phyloP scores from a whole-genome alignment of 2,329 filamentous ascomycete species.

The Exophiala sideris region DNA sequence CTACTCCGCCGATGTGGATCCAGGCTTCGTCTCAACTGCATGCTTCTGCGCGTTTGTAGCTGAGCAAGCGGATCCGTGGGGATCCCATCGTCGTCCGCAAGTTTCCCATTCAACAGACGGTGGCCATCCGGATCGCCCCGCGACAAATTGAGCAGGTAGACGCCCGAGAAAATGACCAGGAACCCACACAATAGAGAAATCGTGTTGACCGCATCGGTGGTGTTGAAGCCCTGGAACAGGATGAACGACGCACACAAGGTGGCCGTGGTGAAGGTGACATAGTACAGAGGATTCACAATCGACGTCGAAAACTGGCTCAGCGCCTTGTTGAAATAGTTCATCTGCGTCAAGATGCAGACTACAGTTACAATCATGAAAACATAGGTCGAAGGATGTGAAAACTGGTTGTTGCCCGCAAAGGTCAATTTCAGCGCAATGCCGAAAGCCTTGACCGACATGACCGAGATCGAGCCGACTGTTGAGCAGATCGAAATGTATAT shows the following conservation, averaged over 20 bases:
- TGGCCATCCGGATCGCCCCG: slow-evolving; percentile 82
- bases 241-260: slow-evolving; percentile 94
- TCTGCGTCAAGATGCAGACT: slow-evolving; percentile 95
- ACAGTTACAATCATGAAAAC: slow-evolving; percentile 91
- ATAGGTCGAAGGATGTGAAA: slow-evolving; percentile 90
- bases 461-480: slow-evolving; percentile 91
- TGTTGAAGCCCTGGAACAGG: slow-evolving; percentile 94
- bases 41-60: slow-evolving; percentile 84
- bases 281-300: slow-evolving; percentile 95
- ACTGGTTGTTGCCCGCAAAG: slow-evolving; percentile 89
- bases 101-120: slow-evolving; percentile 58
- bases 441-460: slow-evolving; percentile 99
- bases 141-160: slow-evolving; percentile 95
- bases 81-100: slow-evolving; percentile 65
- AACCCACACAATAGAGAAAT: slow-evolving; percentile 91
- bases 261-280: slow-evolving; percentile 94
- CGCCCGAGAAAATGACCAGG: slow-evolving; percentile 88
- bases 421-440: slow-evolving; percentile 97
- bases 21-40: slow-evolving; percentile 75
- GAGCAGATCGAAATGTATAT: slow-evolving; percentile 98
- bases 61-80: slow-evolving; percentile 90
- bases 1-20: slow-evolving; percentile 53
- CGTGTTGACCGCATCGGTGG: slow-evolving; percentile 84
- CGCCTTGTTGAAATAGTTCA: slow-evolving; percentile 99
- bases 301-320: slow-evolving; percentile 95